Percentiles rank a stretch among this genome's conserved stretches.
These are phyloP conservation scores for Theobroma cacao DNA, from an alignment of 345 rosid genomes.

Conservation along the genomic window DNA sequence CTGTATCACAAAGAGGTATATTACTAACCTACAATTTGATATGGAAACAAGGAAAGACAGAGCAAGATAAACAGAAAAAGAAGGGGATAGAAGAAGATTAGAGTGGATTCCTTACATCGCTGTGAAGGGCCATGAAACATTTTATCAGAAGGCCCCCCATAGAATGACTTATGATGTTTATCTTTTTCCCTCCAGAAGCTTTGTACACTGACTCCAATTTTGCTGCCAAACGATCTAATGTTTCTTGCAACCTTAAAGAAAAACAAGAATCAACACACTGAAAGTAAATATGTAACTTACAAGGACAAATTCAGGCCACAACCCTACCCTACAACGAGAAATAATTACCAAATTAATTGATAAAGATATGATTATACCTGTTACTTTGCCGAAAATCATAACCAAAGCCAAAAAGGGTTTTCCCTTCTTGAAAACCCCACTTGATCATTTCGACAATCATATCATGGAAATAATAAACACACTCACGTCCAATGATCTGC, in stretches of 20 bases:
- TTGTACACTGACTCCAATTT: conserved; percentile 65
- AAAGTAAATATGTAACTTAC: background rate
- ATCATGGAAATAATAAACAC: conserved; percentile 85
- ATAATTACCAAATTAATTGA: background rate
- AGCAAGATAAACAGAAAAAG: background rate
- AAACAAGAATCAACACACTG: conserved; percentile 15
- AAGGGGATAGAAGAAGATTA: background rate
- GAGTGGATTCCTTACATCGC: conserved; percentile 50
- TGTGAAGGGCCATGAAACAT: conserved; percentile 83
- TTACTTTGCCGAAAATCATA: conserved; percentile 98
- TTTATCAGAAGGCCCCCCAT: conserved; percentile 96
- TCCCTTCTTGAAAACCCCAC: conserved; percentile 97
- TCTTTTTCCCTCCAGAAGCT: conserved; percentile 89
- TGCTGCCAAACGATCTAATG: conserved; percentile 61
- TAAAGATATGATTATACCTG: conserved; percentile 42
- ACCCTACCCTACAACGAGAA: background rate
- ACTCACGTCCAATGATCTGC: conserved; percentile 84
- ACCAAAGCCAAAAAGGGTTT: conserved; percentile 92
- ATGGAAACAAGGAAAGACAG: background rate
- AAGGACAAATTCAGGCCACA: background rate
- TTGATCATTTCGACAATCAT: conserved; percentile 90
- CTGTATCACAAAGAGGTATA: background rate
- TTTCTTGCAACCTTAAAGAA: conserved; percentile 61
- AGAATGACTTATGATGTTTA: conserved; percentile 82
- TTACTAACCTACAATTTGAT: background rate